These are phyloP conservation scores for Euphorbia pulcherrima DNA, from an alignment of 345 rosid species.

Conservation along the genomic window DNA sequence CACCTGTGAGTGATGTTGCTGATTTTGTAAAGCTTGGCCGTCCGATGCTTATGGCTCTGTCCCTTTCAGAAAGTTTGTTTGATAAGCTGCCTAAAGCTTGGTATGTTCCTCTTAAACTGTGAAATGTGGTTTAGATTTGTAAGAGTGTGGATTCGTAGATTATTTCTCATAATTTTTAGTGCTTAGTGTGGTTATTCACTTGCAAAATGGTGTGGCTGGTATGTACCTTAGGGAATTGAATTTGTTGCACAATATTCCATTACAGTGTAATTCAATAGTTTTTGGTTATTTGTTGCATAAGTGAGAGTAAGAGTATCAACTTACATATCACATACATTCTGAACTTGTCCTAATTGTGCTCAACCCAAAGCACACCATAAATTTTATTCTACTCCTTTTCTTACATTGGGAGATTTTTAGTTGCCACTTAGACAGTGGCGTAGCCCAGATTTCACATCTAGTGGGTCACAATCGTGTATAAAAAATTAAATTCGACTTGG, in stretches of 20 bases:
- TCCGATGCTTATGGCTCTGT: conserved; percentile 71
- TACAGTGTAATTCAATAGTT: too few species aligned
- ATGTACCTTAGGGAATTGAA: background rate
- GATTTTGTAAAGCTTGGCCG: conserved; percentile 61
- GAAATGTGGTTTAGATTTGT: background rate
- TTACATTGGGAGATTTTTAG: too few species aligned
- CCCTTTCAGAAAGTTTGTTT: conserved; percentile 46
- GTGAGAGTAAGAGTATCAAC: too few species aligned
- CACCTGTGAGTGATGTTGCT: conserved; percentile 28
- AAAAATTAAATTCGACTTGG: too few species aligned
- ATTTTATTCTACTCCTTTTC: too few species aligned
- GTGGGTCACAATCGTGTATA: too few species aligned
- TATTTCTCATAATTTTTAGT: background rate
- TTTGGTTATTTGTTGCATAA: too few species aligned
- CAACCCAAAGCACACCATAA: too few species aligned
- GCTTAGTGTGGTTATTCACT: background rate
- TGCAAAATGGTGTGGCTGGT: background rate
- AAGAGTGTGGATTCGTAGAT: background rate
- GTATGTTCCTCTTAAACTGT: conserved; percentile 34
- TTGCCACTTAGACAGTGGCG: too few species aligned
- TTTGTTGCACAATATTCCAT: background rate
- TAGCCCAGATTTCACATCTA: too few species aligned
- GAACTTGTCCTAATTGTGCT: background rate
- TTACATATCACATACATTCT: too few species aligned
- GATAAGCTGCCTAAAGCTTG: conserved; percentile 81